These are phyloP conservation scores for Omphalotus guepiniiformis DNA, from an alignment of 768 basidiomycete genomes.

Conservation along the genomic window DNA sequence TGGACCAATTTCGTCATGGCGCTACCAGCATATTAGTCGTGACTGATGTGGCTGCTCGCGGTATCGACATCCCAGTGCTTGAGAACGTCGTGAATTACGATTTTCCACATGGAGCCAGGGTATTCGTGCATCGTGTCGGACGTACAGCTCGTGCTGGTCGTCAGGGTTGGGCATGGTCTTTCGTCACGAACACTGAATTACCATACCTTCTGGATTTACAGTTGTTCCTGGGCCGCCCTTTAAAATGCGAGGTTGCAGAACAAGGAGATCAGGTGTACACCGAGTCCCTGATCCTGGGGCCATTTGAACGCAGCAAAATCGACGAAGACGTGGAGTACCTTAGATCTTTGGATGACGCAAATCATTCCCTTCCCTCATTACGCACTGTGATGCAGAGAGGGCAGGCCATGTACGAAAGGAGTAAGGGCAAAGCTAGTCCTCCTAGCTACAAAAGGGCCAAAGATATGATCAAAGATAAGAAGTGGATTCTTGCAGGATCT, in stretches of 20 bases:
- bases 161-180: slow-evolving; percentile 95
- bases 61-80: slow-evolving; percentile 95
- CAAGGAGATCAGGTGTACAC: slow-evolving; percentile 62
- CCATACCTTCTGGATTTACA: slow-evolving; percentile 92
- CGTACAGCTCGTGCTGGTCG: slow-evolving; percentile 94
- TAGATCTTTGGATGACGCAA: slow-evolving; percentile 55
- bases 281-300: slow-evolving; percentile 73
- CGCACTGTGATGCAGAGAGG: slow-evolving; percentile 85
- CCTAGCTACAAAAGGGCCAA: slow-evolving; percentile 89
- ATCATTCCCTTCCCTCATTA: slow-evolving; percentile 61
- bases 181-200: slow-evolving; percentile 80
- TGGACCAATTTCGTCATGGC: slow-evolving; percentile 85
- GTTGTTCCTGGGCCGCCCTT: slow-evolving; percentile 80
- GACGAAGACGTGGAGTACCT: slow-evolving; percentile 86
- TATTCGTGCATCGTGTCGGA: slow-evolving; percentile 96
- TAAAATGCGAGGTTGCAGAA: slow-evolving; percentile 48
- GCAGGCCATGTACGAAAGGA: slow-evolving; percentile 91
- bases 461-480: slow-evolving; percentile 68
- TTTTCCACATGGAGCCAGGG: slow-evolving; percentile 88
- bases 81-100: slow-evolving; percentile 99
- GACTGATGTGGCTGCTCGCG: slow-evolving; percentile 96
- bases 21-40: slow-evolving; percentile 84
- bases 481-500: slow-evolving; percentile 67
- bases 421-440: slow-evolving; percentile 83
- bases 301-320: slow-evolving; percentile 71